A percentile compares a stretch with the other conserved stretches of the same genome.
phyloP scores from a whole-genome alignment of 345 rosid genomes.

The Alliaria petiolata region DNA sequence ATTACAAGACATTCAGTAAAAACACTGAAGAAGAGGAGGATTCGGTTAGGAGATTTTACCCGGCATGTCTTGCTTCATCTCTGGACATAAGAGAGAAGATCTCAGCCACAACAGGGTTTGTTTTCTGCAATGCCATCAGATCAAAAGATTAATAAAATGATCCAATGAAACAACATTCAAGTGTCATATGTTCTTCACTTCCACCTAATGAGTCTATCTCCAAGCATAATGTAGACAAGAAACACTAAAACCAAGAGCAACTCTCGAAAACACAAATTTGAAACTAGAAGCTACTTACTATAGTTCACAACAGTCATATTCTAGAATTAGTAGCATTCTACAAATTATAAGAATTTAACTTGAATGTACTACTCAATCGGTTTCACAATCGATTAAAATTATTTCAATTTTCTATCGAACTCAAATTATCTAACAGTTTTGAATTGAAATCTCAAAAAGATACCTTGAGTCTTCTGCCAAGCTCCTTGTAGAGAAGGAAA shows the following conservation, averaged over 20 bases:
- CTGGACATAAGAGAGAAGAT: conserved; percentile 97
- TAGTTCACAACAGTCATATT: not conserved
- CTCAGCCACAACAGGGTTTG: conserved; percentile 98
- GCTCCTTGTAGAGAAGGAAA: conserved; percentile 98
- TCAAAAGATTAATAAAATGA: not conserved
- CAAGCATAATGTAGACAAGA: not conserved
- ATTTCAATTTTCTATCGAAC: not conserved
- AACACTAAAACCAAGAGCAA: not conserved
- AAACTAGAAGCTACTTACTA: not conserved
- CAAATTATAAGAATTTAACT: not conserved
- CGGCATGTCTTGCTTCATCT: conserved; percentile 99
- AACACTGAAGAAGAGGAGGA: no score
- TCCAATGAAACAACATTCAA: not conserved
- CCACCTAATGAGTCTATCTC: not conserved
- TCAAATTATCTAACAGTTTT: not conserved
- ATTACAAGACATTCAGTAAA: no score
- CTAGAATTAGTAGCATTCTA: no score
- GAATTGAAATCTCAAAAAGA: not conserved
- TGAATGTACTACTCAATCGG: not conserved
- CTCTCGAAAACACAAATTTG: not conserved
- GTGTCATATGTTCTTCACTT: not conserved
- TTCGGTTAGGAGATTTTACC: conserved; percentile 38
- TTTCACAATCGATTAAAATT: no score
- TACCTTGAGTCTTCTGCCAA: conserved; percentile 98
- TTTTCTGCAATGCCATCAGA: conserved; percentile 55